These are phyloP conservation scores for Backusella luteola DNA, from an alignment of 192 early-diverging fungal genomes.

Conservation along the genomic window DNA sequence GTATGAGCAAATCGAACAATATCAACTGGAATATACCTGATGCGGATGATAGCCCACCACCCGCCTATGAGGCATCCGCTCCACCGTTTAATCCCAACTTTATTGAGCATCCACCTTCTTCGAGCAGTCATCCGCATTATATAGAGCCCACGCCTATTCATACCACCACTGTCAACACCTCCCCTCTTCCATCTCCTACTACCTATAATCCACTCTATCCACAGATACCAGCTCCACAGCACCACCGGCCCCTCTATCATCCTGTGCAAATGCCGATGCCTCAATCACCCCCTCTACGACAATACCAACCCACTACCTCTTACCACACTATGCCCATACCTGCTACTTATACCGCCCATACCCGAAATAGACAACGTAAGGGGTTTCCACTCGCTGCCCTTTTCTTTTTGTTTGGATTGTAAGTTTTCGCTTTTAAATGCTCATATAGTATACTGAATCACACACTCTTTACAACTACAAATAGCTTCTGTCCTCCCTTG, in stretches of 20 bases:
- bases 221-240: background rate
- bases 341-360: background rate
- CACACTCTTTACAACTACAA: background rate
- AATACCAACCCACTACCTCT: background rate
- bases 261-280: background rate
- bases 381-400: slow-evolving; percentile 22
- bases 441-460: too few relatives aligned
- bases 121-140: background rate
- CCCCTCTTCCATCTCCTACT: background rate
- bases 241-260: background rate
- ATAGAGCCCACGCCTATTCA: background rate
- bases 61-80: slow-evolving; percentile 1
- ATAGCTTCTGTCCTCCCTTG: slow-evolving; percentile 15
- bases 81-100: slow-evolving; percentile 8
- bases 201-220: background rate
- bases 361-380: background rate
- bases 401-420: slow-evolving; percentile 25
- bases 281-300: background rate
- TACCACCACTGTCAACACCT: background rate
- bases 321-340: background rate
- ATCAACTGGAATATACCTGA: slow-evolving; percentile 4
- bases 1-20: background rate
- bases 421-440: background rate
- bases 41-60: slow-evolving; percentile 7
- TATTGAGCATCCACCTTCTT: background rate